Evolutionary conservation across 306 rosid genomes (phyloP), one percentile per base, ranked within the genome.

Genomic region (Neltuma alba): DNA sequence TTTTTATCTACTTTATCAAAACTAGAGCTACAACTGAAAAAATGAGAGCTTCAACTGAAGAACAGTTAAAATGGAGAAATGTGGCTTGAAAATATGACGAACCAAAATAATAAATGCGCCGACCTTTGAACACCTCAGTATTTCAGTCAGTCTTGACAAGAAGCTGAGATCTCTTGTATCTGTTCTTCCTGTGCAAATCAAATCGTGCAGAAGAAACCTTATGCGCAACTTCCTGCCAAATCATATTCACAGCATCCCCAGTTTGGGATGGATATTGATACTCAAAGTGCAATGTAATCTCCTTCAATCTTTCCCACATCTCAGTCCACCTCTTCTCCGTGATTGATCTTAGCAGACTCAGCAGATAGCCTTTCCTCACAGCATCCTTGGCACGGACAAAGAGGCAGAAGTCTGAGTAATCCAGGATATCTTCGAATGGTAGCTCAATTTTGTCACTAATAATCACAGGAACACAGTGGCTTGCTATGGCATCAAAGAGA

Each of bases 381-480:
- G 97, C 89, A 81, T 94, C 94, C 0, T 86, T 54, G 13, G 91
- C 91, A 11, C 18, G 84, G 42, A 91, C 89, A 16, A 92, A 91
- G 76, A 94, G 38, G 74, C 91, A 86, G 79, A 94, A 94, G 54
- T 92, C 74, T 9, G 98, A 86, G 93, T 94, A 94, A 81, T 94
- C 97, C 36, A 94, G 75, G 79, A 85, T 86, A 82, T 94, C 97
- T 85, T 91, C 97, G 63, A 84, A 92, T 25, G 97, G 98, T 66
- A 94, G 89, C 84, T 92, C 98, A 72, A 94, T 92, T 68, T 94
- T 82, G 38, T 94, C 97, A 10, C 97, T 94, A 12, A 94, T 87
- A 40, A 92, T 88, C 68, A 94, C 98, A 20, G 98, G 98, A 78
- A 94, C 91, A 78, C 98, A 92, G 72, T 91, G 94, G 87, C 97